A percentile compares a stretch with the other conserved stretches of the same genome.
phyloP scores from a whole-genome alignment of 176 grass and related monocot genomes.

The Coix lacrymajobi region DNA sequence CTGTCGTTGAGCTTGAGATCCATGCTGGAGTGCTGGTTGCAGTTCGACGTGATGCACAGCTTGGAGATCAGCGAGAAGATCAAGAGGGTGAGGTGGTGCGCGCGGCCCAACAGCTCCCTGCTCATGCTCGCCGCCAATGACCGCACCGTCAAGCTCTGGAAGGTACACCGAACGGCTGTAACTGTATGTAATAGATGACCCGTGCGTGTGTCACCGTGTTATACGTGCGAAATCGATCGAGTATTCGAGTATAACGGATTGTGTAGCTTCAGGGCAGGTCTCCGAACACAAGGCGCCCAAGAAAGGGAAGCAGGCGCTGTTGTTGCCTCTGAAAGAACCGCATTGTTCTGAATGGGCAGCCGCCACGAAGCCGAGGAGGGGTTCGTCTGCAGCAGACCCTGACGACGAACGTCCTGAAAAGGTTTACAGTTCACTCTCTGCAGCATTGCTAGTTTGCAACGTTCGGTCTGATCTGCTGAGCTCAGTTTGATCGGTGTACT shows the following conservation, averaged over 20 bases:
- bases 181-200: background rate
- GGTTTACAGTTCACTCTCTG: background rate
- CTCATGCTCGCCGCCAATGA: slow-evolving; percentile 52
- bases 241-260: background rate
- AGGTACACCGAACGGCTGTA: slow-evolving; percentile 15
- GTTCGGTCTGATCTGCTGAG: background rate
- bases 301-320: background rate
- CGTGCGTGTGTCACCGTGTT: background rate
- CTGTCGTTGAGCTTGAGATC: background rate
- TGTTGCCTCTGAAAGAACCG: background rate
- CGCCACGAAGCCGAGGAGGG: background rate
- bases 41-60: slow-evolving; percentile 55
- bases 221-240: background rate
- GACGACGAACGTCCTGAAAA: background rate
- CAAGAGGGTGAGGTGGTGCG: slow-evolving; percentile 52
- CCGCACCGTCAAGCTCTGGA: slow-evolving; percentile 59
- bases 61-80: slow-evolving; percentile 57
- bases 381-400: background rate
- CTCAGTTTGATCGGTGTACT: background rate
- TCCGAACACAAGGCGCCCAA: slow-evolving; percentile 1
- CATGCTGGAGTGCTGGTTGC: background rate
- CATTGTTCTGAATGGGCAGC: background rate
- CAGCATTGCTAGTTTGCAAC: background rate
- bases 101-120: slow-evolving; percentile 34
- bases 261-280: slow-evolving; percentile 23